phyloP scores from a whole-genome alignment of 1,284 basidiomycete species.

The Cryptococcus deneoformans region DNA sequence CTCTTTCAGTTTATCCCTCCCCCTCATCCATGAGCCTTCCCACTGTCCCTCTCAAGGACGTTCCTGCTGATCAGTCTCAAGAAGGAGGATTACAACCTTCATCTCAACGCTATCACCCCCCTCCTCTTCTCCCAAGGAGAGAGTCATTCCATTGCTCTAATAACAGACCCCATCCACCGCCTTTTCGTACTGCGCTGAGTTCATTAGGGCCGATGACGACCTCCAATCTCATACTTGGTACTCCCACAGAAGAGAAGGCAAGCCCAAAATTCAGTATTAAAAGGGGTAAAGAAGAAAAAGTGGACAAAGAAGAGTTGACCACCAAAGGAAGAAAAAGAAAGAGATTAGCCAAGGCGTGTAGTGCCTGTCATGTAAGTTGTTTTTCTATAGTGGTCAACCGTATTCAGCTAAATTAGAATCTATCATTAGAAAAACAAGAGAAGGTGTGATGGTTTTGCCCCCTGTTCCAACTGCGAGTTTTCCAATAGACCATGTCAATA shows the following conservation, averaged over 20 bases:
- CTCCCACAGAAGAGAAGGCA: background rate
- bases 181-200: slow-evolving; percentile 10
- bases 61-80: background rate
- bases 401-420: background rate
- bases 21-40: slow-evolving; percentile 12
- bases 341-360: slow-evolving; percentile 49
- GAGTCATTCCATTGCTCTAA: slow-evolving; percentile 14
- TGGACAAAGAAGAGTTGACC: slow-evolving; percentile 43
- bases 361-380: slow-evolving; percentile 47
- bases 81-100: background rate
- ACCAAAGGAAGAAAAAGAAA: slow-evolving; percentile 49
- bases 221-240: background rate
- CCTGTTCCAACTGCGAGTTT: slow-evolving; percentile 55
- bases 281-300: background rate
- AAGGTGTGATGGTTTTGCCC: slow-evolving; percentile 54
- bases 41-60: slow-evolving; percentile 5
- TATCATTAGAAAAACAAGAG: slow-evolving; percentile 51
- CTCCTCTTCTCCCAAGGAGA: background rate
- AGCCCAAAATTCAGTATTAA: background rate
- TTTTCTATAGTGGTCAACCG: background rate
- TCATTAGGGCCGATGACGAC: background rate
- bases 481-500: slow-evolving; percentile 51
- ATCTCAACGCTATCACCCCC: no score
- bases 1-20: slow-evolving; percentile 7
- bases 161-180: slow-evolving; percentile 14